Percentiles rank a stretch among this genome's conserved stretches.
Conservation (phyloP, 225 moss, liverwort and hornwort genomes). For the Straminergon stramineum region DNA sequence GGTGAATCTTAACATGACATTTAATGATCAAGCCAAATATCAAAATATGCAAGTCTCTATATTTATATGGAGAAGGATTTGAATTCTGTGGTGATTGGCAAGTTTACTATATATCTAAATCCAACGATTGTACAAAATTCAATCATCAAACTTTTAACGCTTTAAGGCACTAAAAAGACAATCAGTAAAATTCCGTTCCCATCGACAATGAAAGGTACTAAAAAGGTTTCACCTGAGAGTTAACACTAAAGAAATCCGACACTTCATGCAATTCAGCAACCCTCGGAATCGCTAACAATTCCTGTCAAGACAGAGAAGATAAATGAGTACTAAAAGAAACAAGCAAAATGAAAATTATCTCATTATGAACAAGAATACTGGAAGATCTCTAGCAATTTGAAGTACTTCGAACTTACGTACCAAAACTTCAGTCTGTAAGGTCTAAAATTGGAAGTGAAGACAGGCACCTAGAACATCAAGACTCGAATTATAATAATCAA, state of each 20-base stretch:
- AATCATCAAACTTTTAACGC: background rate
- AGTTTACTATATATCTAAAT: background rate
- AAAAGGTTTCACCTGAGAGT: slow-evolving; percentile 49
- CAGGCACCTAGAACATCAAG: background rate
- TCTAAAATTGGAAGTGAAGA: background rate
- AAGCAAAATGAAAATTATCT: background rate
- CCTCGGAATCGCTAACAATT: slow-evolving; percentile 67
- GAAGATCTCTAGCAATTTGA: background rate
- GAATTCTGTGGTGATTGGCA: too few relatives aligned
- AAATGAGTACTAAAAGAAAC: background rate
- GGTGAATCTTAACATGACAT: too few relatives aligned
- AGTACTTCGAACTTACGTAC: background rate
- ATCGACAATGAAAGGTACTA: background rate
- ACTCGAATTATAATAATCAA: background rate
- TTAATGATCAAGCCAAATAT: too few relatives aligned
- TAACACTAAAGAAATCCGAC: slow-evolving; percentile 77
- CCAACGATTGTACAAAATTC: background rate
- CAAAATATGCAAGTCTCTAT: too few relatives aligned
- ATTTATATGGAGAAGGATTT: too few relatives aligned
- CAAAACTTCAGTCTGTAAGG: background rate
- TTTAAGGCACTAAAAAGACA: background rate
- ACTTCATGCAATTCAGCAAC: slow-evolving; percentile 80
- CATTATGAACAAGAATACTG: background rate
- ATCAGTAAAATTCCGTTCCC: background rate
- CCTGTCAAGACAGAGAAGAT: slow-evolving; percentile 11